Conservation (phyloP, 768 basidiomycete genomes). For the Boletales sp. region DNA sequence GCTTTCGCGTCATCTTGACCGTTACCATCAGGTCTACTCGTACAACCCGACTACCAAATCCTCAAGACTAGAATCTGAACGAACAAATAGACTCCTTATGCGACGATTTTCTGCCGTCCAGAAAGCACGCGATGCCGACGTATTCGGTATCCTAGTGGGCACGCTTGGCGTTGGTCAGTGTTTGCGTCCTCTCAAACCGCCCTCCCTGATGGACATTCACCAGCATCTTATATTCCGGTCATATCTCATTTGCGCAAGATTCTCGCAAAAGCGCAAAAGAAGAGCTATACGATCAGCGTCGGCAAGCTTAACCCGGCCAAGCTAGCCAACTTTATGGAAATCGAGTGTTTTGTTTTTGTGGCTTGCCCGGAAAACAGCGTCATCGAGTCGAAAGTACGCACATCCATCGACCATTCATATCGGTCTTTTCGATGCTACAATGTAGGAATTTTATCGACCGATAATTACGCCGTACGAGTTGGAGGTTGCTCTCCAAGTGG, state of each 20-base stretch:
- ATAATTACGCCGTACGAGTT: slow-evolving; percentile 95
- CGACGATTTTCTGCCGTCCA: slow-evolving; percentile 85
- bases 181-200: not conserved
- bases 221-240: slow-evolving; percentile 83
- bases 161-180: slow-evolving; percentile 82
- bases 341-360: slow-evolving; percentile 93
- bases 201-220: not conserved
- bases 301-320: slow-evolving; percentile 95
- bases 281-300: slow-evolving; percentile 91
- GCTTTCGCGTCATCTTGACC: not conserved
- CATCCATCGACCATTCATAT: not conserved
- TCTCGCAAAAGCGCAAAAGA: slow-evolving; percentile 68
- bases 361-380: slow-evolving; percentile 93
- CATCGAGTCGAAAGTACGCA: slow-evolving; percentile 60
- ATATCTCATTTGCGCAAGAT: slow-evolving; percentile 76
- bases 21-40: slow-evolving; percentile 57
- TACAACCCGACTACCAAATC: slow-evolving; percentile 60
- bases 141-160: slow-evolving; percentile 93
- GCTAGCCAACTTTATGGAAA: slow-evolving; percentile 91
- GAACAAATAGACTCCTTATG: slow-evolving; percentile 83
- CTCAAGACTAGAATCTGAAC: slow-evolving; percentile 55
- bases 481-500: slow-evolving; percentile 68
- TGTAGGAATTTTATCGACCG: slow-evolving; percentile 84
- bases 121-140: slow-evolving; percentile 86
- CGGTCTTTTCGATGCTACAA: not conserved